Percentiles rank a stretch among this genome's conserved stretches.
phyloP scores from a whole-genome alignment of 2,329 filamentous ascomycete species.

The Pestalotiopsis sp. region DNA sequence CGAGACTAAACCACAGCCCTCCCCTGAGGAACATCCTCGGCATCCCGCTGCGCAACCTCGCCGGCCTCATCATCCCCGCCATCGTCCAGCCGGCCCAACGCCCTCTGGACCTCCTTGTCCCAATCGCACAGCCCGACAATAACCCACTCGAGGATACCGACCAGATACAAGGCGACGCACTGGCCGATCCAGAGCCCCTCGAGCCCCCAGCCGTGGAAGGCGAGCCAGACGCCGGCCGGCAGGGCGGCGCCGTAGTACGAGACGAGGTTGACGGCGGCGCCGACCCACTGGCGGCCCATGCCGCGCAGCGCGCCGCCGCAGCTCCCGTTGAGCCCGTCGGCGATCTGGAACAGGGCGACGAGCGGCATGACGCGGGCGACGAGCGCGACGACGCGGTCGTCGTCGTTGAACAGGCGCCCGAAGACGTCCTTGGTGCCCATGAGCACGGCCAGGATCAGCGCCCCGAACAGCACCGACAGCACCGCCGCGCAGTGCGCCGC shows the following conservation, averaged over 20 bases:
- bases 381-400: slow-evolving; percentile 69
- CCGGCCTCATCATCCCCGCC: slow-evolving; percentile 18
- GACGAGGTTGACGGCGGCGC: slow-evolving; percentile 78
- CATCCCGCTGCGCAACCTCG: background rate
- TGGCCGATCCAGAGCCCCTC: slow-evolving; percentile 80
- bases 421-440: slow-evolving; percentile 74
- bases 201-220: slow-evolving; percentile 16
- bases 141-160: slow-evolving; percentile 77
- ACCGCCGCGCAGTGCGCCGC: slow-evolving; percentile 77
- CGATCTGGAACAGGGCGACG: slow-evolving; percentile 88
- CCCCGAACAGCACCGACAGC: slow-evolving; percentile 71
- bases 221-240: slow-evolving; percentile 13
- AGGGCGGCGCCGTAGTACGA: slow-evolving; percentile 70
- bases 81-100: slow-evolving; percentile 70
- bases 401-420: slow-evolving; percentile 80
- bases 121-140: slow-evolving; percentile 80
- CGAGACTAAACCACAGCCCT: background rate
- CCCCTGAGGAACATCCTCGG: background rate
- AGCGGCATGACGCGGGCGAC: slow-evolving; percentile 81
- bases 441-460: slow-evolving; percentile 67
- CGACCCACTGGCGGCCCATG: slow-evolving; percentile 86
- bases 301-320: slow-evolving; percentile 81
- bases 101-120: slow-evolving; percentile 72
- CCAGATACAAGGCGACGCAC: slow-evolving; percentile 79
- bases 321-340: slow-evolving; percentile 82